A percentile compares a stretch with the other conserved stretches of the same genome.
phyloP scores from a whole-genome alignment of 768 basidiomycete species.

The Pleurotus giganteus region DNA sequence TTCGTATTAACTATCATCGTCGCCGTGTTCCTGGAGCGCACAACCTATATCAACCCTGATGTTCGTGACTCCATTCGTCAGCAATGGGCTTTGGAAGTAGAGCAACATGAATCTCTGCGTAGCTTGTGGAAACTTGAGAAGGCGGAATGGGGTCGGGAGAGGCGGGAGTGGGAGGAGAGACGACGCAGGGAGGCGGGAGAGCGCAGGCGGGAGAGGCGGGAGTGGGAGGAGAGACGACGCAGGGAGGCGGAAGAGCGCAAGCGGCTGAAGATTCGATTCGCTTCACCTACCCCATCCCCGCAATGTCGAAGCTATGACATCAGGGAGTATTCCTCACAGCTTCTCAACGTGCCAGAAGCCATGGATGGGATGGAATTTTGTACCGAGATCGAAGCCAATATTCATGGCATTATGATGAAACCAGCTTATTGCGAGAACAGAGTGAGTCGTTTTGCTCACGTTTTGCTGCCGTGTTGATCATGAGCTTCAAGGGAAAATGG shows the following conservation, averaged over 20 bases:
- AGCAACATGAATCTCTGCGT: not conserved
- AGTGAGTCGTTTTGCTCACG: not conserved
- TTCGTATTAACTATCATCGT: no score
- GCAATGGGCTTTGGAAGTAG: not conserved
- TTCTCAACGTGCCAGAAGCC: not conserved
- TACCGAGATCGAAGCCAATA: not conserved
- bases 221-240: not conserved
- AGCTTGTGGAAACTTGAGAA: not conserved
- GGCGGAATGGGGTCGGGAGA: not conserved
- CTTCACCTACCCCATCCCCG: not conserved
- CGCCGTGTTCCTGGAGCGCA: no score
- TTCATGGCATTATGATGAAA: not conserved
- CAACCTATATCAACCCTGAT: no score
- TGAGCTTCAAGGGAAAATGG: not conserved
- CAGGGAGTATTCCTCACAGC: not conserved
- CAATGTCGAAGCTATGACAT: not conserved
- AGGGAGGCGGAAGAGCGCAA: not conserved
- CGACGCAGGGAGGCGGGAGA: no score
- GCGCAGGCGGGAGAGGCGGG: not conserved
- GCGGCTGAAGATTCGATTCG: not conserved
- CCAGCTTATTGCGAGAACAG: not conserved
- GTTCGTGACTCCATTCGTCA: not conserved
- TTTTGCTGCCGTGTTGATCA: not conserved
- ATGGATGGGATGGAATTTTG: not conserved
- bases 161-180: no score